Evolutionary conservation across 2,329 filamentous ascomycete genomes (phyloP), one percentile per base, ranked within the genome.

Genomic region (Trematosphaeria pertusa): DNA sequence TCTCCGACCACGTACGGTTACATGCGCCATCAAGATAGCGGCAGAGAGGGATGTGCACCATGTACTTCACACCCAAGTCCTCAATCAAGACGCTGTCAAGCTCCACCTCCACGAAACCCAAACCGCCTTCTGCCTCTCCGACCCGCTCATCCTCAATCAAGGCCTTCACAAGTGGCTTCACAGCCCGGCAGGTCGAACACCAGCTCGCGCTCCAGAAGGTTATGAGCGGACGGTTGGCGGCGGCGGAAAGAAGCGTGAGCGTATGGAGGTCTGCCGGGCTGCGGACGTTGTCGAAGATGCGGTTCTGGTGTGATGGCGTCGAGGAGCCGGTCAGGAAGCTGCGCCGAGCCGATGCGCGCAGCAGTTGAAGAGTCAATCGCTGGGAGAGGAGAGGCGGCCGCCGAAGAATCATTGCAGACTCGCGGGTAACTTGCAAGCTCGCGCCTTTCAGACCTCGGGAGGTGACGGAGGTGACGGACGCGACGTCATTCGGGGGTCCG

Each of bases 171-270:
- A 79, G 50, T 1, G 77, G 76, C 8, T 71, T 69, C 4, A 79
- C 65, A 8, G 64, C 58, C 18, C 72, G 70, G 59, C 76, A 79
- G 4, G 72, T 73, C 1, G 67, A 59, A 50, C 75, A 77, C 74
- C 76, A 81, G 3, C 72, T 73, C 2, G 78, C 75, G 31, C 71
- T 77, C 78, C 78, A 81, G 9, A 80, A 62, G 0, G 78, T 81
- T 34, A 81, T 71, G 0, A 81, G 61, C 0, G 77, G 70, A 7
- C 68, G 65, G 32, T 75, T 72, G 10, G 65, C 71, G 53, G 71
- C 74, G 8, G 77, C 72, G 12, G 75, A 77, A 50, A 78, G 72
- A 37, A 80, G 69, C 5, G 74, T 73, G 6, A 81, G 72, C 4
- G 72, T 78, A 43, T 77, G 69, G 9, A 80, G 68, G 48, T 80